Percentiles rank a stretch among this genome's conserved stretches.
These are phyloP conservation scores for Petunia axillaris DNA, from an alignment of 257 asterid genomes.

Conservation along the genomic window DNA sequence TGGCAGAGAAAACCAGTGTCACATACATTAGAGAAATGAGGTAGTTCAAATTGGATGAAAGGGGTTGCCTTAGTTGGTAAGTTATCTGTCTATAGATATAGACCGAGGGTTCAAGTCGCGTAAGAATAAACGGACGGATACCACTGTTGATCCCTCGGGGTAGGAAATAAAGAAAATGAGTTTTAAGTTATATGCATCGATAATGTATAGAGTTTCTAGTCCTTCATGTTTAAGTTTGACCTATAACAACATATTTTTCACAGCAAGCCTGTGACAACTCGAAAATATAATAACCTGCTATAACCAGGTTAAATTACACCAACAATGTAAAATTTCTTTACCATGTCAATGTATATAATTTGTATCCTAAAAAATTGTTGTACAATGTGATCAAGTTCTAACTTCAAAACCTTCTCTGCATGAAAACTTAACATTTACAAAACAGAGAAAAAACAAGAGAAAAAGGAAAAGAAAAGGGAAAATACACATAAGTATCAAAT, in stretches of 20 bases:
- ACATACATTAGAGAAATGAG: background rate
- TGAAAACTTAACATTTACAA: background rate
- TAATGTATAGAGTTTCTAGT: no score
- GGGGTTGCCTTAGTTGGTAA: background rate
- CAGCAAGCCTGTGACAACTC: no score
- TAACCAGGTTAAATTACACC: no score
- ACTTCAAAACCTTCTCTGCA: background rate
- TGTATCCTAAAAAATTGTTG: background rate
- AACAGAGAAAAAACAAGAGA: background rate
- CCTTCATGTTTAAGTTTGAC: no score
- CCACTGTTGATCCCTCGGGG: background rate
- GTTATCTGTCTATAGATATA: background rate
- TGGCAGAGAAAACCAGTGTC: conserved; percentile 6
- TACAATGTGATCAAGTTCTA: background rate
- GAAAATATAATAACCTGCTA: no score
- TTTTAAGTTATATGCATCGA: no score
- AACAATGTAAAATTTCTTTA: no score
- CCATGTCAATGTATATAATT: no score
- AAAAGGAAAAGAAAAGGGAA: background rate
- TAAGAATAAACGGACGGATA: background rate
- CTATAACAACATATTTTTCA: no score
- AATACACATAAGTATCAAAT: background rate
- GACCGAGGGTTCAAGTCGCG: background rate
- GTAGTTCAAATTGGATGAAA: background rate
- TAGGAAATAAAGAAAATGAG: background rate